A percentile compares a stretch with the other conserved stretches of the same genome.
phyloP scores from a whole-genome alignment of 1,139 yeast genomes.

The Candida mesenterica region DNA sequence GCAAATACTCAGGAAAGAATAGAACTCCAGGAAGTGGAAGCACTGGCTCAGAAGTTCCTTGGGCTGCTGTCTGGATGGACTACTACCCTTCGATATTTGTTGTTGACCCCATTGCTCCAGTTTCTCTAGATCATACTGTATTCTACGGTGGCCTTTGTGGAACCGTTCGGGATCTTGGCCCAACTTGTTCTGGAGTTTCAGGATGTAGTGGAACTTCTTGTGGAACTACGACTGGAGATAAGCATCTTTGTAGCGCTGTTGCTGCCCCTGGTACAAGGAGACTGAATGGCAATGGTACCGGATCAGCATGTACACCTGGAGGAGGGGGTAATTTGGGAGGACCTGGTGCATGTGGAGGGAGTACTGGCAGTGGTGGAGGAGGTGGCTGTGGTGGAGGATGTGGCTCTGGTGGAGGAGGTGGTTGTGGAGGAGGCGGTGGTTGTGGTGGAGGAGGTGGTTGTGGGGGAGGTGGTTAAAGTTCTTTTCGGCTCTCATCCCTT shows the following conservation, averaged over 20 bases:
- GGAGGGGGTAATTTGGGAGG: too few species aligned
- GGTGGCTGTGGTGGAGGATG: not conserved
- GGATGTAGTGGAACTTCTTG: not conserved
- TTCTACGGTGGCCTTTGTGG: not conserved
- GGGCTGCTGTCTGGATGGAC: not conserved
- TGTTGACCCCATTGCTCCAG: slow-evolving; percentile 3
- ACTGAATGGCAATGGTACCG: not conserved
- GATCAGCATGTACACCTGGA: not conserved
- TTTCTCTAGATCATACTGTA: not conserved
- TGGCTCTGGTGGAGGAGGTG: too few species aligned
- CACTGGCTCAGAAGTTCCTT: not conserved
- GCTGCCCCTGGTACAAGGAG: not conserved
- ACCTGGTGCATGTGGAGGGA: not conserved
- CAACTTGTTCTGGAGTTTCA: not conserved
- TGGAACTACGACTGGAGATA: too few species aligned
- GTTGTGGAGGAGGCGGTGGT: too few species aligned
- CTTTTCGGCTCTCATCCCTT: too few species aligned
- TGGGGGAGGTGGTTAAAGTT: too few species aligned
- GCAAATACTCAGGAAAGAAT: not conserved
- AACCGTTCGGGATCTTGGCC: not conserved
- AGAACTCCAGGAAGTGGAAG: not conserved
- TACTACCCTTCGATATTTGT: slow-evolving; percentile 2
- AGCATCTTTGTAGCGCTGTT: too few species aligned
- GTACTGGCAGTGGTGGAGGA: not conserved
- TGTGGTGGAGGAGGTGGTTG: too few species aligned